These are phyloP conservation scores for Chytriomyces sp. DNA, from an alignment of 192 early-diverging fungal species.

Conservation along the genomic window DNA sequence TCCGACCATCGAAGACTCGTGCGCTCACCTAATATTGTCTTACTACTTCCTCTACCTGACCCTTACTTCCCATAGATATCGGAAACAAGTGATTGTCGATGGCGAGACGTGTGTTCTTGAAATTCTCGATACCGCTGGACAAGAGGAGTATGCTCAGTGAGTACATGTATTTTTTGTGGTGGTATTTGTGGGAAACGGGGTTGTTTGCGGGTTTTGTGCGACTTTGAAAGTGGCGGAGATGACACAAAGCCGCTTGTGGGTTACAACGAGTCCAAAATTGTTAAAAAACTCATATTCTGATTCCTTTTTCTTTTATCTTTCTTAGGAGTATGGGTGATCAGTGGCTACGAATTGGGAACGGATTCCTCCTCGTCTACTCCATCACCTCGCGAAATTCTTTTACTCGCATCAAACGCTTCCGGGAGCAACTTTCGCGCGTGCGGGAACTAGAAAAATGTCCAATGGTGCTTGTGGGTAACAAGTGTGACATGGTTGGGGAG, in stretches of 20 bases:
- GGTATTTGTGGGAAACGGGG: too few species aligned
- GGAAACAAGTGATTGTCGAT: slow-evolving; percentile 93
- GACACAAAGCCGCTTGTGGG: too few species aligned
- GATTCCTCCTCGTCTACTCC: slow-evolving; percentile 92
- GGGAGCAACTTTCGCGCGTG: slow-evolving; percentile 92
- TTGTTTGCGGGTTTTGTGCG: too few species aligned
- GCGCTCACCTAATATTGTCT: too few species aligned
- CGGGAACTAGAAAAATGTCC: slow-evolving; percentile 46
- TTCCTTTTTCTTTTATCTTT: background rate
- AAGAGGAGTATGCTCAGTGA: slow-evolving; percentile 89
- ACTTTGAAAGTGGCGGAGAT: too few species aligned
- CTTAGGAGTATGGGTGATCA: slow-evolving; percentile 74
- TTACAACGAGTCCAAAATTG: too few species aligned
- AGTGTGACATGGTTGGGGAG: slow-evolving; percentile 75
- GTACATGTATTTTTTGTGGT: slow-evolving; percentile 5
- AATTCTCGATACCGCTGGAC: slow-evolving; percentile 93
- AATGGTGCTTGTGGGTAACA: slow-evolving; percentile 60
- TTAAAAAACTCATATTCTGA: too few species aligned
- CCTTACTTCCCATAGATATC: too few species aligned
- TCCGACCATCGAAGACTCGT: slow-evolving; percentile 98
- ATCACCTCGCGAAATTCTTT: slow-evolving; percentile 90
- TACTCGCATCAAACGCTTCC: slow-evolving; percentile 86
- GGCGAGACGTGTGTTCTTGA: slow-evolving; percentile 84
- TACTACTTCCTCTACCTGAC: too few species aligned
- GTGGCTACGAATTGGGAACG: slow-evolving; percentile 96